Conservation (phyloP, 75 land plant genomes). For the Azolla pinnata region DNA sequence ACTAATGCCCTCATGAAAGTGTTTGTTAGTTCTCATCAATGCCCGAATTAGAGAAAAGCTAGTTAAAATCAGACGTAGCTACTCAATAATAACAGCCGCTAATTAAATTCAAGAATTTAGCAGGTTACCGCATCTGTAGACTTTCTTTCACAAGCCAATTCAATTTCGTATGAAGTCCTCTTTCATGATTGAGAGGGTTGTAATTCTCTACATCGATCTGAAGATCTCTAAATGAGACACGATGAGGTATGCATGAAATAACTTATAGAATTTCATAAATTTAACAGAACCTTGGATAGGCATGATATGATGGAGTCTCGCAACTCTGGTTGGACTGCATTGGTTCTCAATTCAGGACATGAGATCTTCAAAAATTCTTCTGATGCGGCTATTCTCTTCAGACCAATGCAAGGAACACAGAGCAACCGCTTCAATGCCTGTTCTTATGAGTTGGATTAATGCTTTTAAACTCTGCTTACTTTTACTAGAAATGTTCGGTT, state of each 20-base stretch:
- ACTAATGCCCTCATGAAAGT: too few species aligned
- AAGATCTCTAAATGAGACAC: too few species aligned
- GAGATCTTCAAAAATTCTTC: constrained; percentile 52
- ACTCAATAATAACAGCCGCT: too few species aligned
- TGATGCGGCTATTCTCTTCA: constrained; percentile 58
- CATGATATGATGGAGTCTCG: constrained; percentile 31
- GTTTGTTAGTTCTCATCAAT: too few species aligned
- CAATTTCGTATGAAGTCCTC: constrained; percentile 57
- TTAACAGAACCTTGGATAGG: constrained; percentile 35
- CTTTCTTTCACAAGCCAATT: constrained; percentile 65
- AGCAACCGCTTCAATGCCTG: not conserved
- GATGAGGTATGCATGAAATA: not conserved
- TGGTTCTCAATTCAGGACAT: constrained; percentile 4
- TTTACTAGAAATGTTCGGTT: constrained; percentile 47
- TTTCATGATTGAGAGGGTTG: constrained; percentile 51
- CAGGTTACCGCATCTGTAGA: constrained; percentile 44
- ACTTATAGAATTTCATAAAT: not conserved
- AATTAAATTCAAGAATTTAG: not conserved
- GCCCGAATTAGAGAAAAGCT: too few species aligned
- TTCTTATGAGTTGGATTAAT: not conserved
- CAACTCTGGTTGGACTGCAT: constrained; percentile 24
- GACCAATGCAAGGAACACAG: not conserved
- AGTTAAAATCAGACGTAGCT: too few species aligned
- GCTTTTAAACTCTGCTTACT: constrained; percentile 20
- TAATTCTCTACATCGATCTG: constrained; percentile 55